Evolutionary conservation across 139 green algal genomes (phyloP).

Genomic region (Chlorella sp.): DNA sequence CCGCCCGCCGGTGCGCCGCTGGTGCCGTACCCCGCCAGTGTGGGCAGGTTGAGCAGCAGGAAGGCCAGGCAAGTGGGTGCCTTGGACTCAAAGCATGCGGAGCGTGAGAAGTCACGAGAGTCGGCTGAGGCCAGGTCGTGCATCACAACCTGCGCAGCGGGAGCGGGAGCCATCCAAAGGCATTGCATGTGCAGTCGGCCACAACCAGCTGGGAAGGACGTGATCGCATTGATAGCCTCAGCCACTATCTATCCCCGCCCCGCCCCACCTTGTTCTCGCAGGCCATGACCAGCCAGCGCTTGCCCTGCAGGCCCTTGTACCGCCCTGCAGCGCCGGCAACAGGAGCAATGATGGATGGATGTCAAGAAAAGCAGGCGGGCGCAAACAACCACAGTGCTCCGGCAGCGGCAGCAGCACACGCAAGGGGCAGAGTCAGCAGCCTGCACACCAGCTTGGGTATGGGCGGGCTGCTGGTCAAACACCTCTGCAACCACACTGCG

Average conservation of each 20-base stretch:
- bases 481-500: too few species aligned
- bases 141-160: constrained; percentile 39
- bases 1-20: background rate
- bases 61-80: constrained; percentile 57
- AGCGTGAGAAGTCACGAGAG: constrained; percentile 53
- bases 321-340: constrained; percentile 31
- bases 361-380: too few species aligned
- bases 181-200: too few species aligned
- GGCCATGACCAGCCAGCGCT: constrained; percentile 64
- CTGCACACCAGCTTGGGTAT: too few species aligned
- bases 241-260: background rate
- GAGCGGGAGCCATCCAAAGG: background rate
- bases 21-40: constrained; percentile 32
- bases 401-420: background rate
- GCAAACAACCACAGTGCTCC: too few species aligned
- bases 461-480: too few species aligned
- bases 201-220: too few species aligned
- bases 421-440: background rate
- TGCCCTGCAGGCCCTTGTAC: constrained; percentile 47
- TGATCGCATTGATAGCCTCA: background rate
- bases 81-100: constrained; percentile 55
- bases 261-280: constrained; percentile 72
- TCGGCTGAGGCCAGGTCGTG: constrained; percentile 53
- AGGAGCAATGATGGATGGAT: background rate
- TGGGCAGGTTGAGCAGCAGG: constrained; percentile 45